Conservation (phyloP, 805 yeast genomes). For the Yamadazyma kitorensis region DNA sequence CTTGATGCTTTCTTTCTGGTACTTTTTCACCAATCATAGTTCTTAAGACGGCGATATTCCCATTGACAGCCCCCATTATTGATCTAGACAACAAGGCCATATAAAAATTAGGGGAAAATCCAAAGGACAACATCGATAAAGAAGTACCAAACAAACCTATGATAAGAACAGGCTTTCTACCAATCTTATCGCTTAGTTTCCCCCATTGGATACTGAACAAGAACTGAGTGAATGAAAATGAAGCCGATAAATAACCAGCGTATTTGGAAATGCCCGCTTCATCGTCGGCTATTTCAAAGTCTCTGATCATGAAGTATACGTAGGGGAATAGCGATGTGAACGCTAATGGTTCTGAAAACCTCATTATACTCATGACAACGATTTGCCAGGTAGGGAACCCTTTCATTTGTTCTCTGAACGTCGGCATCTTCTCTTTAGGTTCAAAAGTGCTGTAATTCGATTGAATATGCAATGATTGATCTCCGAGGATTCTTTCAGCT, state of each 20-base stretch:
- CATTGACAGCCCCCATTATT: conserved; percentile 56
- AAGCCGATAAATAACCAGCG: conserved; percentile 60
- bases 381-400: conserved; percentile 58
- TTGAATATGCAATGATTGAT: no score
- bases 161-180: conserved; percentile 54
- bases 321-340: conserved; percentile 65
- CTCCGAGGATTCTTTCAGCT: no score
- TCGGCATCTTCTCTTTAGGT: not conserved
- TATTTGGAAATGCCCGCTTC: conserved; percentile 56
- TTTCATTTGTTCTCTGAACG: conserved; percentile 47
- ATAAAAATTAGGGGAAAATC: conserved; percentile 50
- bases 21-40: conserved; percentile 63
- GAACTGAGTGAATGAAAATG: conserved; percentile 62
- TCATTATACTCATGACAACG: conserved; percentile 35
- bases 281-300: conserved; percentile 47
- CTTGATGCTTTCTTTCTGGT: conserved; percentile 54
- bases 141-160: conserved; percentile 54
- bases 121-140: conserved; percentile 47
- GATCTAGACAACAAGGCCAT: conserved; percentile 54
- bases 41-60: conserved; percentile 63
- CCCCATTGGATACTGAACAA: conserved; percentile 63
- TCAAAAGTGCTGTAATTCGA: no score
- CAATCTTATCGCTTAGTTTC: conserved; percentile 48
- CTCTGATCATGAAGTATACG: conserved; percentile 60
- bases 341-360: conserved; percentile 62